These are phyloP conservation scores for Herpetospermum pedunculosum DNA, from an alignment of 306 rosid genomes.

Conservation along the genomic window DNA sequence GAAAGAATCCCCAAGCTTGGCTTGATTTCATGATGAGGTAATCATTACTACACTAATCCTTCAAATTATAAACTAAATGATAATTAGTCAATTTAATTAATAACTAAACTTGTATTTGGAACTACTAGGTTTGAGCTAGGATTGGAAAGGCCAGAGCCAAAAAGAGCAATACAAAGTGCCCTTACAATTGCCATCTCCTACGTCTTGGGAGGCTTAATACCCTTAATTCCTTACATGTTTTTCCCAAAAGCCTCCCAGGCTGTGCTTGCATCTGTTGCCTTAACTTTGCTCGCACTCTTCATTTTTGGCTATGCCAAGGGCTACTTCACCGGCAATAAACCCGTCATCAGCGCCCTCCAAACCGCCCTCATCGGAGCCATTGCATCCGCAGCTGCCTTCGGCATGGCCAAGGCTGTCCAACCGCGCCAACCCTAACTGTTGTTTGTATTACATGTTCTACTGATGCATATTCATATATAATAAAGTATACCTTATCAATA, in stretches of 20 bases:
- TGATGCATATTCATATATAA: neutral
- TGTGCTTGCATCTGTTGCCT: constrained; percentile 42
- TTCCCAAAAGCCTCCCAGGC: constrained; percentile 55
- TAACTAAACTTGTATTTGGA: neutral
- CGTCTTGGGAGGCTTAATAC: constrained; percentile 67
- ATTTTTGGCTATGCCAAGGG: constrained; percentile 83
- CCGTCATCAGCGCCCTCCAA: constrained; percentile 60
- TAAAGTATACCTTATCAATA: neutral
- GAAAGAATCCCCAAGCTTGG: constrained; percentile 84
- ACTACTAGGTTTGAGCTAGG: constrained; percentile 71
- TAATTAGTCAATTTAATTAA: no score
- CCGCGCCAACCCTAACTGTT: neutral
- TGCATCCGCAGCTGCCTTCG: constrained; percentile 79
- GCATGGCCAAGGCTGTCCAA: constrained; percentile 59
- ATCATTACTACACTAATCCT: no score
- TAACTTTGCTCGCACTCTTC: constrained; percentile 56
- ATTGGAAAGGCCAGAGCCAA: constrained; percentile 86
- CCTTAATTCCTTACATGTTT: constrained; percentile 61
- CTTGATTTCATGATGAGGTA: constrained; percentile 98
- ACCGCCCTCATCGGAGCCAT: constrained; percentile 74
- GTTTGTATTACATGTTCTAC: neutral
- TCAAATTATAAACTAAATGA: no score
- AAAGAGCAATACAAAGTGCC: constrained; percentile 82
- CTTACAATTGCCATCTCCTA: constrained; percentile 68
- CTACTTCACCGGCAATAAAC: constrained; percentile 57